Evolutionary conservation across 1,284 basidiomycete species (phyloP).

Genomic region (Marasmius tenuissimus): DNA sequence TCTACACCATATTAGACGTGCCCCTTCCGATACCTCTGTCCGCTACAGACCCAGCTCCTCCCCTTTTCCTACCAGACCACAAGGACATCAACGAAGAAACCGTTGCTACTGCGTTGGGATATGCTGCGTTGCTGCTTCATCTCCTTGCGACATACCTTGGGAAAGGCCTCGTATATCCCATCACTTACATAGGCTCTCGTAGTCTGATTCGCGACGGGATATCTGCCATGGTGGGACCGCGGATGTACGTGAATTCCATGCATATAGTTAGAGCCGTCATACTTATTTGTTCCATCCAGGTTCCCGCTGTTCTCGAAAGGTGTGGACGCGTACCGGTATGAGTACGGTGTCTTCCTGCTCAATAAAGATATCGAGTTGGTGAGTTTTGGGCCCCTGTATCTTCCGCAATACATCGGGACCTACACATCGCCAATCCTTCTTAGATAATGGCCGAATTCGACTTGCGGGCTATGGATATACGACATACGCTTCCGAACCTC

Average conservation of each 20-base stretch:
- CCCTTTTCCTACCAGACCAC: constrained; percentile 62
- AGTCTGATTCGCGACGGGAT: constrained; percentile 90
- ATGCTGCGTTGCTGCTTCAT: constrained; percentile 82
- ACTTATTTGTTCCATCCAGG: constrained; percentile 41
- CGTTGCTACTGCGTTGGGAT: constrained; percentile 85
- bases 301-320: constrained; percentile 94
- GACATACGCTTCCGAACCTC: constrained; percentile 95
- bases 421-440: constrained; percentile 13
- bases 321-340: constrained; percentile 95
- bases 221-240: constrained; percentile 89
- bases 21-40: constrained; percentile 83
- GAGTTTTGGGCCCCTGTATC: constrained; percentile 21
- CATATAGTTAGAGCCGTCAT: constrained; percentile 1
- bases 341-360: constrained; percentile 95
- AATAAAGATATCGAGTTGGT: constrained; percentile 98
- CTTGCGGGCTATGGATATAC: constrained; percentile 86
- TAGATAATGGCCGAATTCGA: constrained; percentile 90
- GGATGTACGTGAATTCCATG: constrained; percentile 64
- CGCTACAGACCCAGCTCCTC: constrained; percentile 82
- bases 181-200: constrained; percentile 85
- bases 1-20: constrained; percentile 82
- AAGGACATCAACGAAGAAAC: constrained; percentile 81
- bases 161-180: constrained; percentile 81
- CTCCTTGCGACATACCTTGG: constrained; percentile 79
- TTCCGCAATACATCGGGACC: constrained; percentile 15